These are phyloP conservation scores for Fusarium lyarnte DNA, from an alignment of 2,329 filamentous ascomycete genomes.

Conservation along the genomic window DNA sequence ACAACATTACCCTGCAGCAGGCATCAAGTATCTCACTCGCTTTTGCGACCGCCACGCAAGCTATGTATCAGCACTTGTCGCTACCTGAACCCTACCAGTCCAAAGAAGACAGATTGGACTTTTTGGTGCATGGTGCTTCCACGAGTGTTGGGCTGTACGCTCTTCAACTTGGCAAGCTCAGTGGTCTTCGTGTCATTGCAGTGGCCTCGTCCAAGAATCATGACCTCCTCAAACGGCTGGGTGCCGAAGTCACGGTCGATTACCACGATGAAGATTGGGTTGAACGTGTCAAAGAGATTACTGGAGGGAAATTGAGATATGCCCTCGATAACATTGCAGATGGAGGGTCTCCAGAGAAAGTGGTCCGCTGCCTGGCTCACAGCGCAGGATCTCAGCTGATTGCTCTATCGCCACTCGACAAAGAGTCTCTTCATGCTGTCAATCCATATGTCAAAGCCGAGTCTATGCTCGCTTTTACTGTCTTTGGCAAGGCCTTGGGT, in stretches of 20 bases:
- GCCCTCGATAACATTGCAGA: slow-evolving; percentile 5
- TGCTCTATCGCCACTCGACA: neutral
- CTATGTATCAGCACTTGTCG: neutral
- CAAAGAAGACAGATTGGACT: fast-evolving
- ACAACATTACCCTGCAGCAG: slow-evolving; percentile 1
- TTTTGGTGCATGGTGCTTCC: slow-evolving; percentile 7
- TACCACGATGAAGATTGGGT: slow-evolving; percentile 1
- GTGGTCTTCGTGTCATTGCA: neutral
- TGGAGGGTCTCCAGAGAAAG: neutral
- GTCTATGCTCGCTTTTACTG: slow-evolving; percentile 3
- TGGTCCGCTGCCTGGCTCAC: fast-evolving
- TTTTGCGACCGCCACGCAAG: slow-evolving; percentile 5
- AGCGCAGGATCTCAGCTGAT: neutral
- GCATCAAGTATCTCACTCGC: slow-evolving; percentile 2
- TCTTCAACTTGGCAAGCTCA: slow-evolving; percentile 2
- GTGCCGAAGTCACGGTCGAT: neutral
- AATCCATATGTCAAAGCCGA: neutral
- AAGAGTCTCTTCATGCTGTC: neutral
- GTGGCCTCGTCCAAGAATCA: slow-evolving; percentile 5
- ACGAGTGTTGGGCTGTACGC: slow-evolving; percentile 11
- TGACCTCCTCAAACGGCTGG: neutral
- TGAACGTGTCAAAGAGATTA: neutral
- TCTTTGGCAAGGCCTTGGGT: neutral
- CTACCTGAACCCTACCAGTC: neutral
- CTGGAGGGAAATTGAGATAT: neutral